Evolutionary conservation across 1,139 yeast species (phyloP), one percentile per base, ranked within the genome.

Genomic region (Nakaseomyces uthaithaninus): DNA sequence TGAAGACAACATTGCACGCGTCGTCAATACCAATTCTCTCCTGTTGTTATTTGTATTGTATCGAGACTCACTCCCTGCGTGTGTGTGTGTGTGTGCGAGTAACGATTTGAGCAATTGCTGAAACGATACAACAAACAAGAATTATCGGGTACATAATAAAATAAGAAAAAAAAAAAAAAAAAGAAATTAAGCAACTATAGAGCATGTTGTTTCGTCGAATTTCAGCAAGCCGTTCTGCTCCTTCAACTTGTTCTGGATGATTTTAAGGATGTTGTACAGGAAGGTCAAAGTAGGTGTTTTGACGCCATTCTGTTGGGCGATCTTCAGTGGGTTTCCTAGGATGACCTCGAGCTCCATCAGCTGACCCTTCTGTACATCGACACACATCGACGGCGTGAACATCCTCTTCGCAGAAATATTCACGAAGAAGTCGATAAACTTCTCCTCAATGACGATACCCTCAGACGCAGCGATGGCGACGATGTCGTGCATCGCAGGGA

Each of bases 361-460:
- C 46, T 75, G 74, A 15, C 67, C 65, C 46, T 72, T 68, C 41
- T 73, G 65, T 24, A 63, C 60, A 54, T 77, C 83, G 7, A 76
- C 71, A 45, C 74, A 68, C 82, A 77, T 77, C 10, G 81, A 75
- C 0, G 82, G 82, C 19, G 66, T 60, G 56, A 75, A 76, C 51
- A 71, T 71, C 11, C 68, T 50, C 0, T 77, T 76, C 50, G 73
- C 77, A 11, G 64, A 53, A 20, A 50, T 47, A 27, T 52, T 48
- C 8, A 49, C 40, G 45, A 57, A 56, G 34, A 54, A 59, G 16
- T 74, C 71, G 42, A 71, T 68, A 34, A 65, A 60, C 4, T 60
- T 65, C 27, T 62, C 68, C 9, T 55, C 59, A n/a, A 59, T 36
- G 4, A 45, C 38, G 7, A 57, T 48, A 0, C 79, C 79, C 39